phyloP scores from a whole-genome alignment of 768 basidiomycete species.

The Phlegmacium glaucopus region DNA sequence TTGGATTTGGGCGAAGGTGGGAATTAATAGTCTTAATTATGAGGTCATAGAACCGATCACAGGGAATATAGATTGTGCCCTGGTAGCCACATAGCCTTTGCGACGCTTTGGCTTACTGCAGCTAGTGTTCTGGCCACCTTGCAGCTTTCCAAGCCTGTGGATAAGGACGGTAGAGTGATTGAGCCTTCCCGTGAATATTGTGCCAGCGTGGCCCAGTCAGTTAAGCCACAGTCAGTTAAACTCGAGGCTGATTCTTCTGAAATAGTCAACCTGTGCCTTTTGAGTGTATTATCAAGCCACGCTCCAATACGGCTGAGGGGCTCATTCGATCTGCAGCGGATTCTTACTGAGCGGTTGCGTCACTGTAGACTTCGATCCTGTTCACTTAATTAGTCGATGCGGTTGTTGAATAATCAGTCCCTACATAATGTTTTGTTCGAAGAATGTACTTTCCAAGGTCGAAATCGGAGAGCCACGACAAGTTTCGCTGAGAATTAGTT shows the following conservation, averaged over 20 bases:
- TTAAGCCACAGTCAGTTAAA: not conserved
- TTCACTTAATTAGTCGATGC: no score
- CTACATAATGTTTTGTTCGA: no score
- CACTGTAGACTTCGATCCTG: no score
- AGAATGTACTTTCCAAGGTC: no score
- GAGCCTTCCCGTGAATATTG: no score
- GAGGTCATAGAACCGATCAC: not conserved
- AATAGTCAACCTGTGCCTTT: conserved; percentile 26
- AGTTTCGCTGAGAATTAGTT: not conserved
- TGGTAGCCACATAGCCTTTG: conserved; percentile 28
- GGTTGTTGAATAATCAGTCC: no score
- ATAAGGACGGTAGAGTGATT: no score
- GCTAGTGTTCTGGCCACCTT: conserved; percentile 31
- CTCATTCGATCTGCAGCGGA: no score
- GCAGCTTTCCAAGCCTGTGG: no score
- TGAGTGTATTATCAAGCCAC: conserved; percentile 24
- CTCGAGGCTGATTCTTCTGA: not conserved
- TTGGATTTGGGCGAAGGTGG: no score
- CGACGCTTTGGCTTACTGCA: conserved; percentile 23
- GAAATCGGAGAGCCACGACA: conserved; percentile 17
- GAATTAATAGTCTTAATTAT: conserved; percentile 2
- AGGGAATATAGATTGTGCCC: conserved; percentile 30
- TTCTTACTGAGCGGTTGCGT: no score
- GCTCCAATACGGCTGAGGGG: conserved; percentile 16
- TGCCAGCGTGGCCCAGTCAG: no score